Evolutionary conservation across 2,329 filamentous ascomycete genomes (phyloP).

Genomic region (Pseudogymnoascus destructans): DNA sequence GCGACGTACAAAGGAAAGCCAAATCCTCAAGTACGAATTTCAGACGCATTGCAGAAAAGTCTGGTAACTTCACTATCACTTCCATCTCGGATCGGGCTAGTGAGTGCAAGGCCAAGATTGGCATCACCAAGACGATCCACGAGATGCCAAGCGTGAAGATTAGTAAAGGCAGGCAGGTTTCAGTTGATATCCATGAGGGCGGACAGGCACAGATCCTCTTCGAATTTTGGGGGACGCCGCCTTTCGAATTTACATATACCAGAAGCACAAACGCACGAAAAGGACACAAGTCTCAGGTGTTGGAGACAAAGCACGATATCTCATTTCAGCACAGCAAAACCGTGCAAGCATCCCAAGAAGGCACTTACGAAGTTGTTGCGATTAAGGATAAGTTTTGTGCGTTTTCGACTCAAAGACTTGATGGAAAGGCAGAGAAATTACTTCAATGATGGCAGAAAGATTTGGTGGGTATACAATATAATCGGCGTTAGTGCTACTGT

Average conservation of each 20-base stretch:
- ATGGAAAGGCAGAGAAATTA: conserved; percentile 32
- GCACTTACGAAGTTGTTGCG: conserved; percentile 91
- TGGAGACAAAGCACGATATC: conserved; percentile 83
- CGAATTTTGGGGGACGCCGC: conserved; percentile 88
- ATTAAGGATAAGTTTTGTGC: conserved; percentile 91
- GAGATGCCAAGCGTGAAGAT: conserved; percentile 85
- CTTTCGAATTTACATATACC: conserved; percentile 96
- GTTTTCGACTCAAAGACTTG: conserved; percentile 59
- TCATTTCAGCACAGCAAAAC: conserved; percentile 71
- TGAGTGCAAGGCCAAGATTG: conserved; percentile 68
- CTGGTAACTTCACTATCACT: conserved; percentile 79
- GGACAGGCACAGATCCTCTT: conserved; percentile 88
- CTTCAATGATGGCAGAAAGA: conserved; percentile 11
- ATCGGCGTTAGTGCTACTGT: conserved; percentile 1
- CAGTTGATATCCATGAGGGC: conserved; percentile 92
- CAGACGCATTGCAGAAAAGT: conserved; percentile 81
- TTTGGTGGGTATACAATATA: conserved; percentile 1
- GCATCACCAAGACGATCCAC: conserved; percentile 74
- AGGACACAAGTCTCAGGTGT: conserved; percentile 62
- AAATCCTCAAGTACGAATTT: conserved; percentile 71
- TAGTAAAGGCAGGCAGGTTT: conserved; percentile 65
- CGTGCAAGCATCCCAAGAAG: conserved; percentile 79
- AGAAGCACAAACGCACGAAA: conserved; percentile 71
- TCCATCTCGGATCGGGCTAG: conserved; percentile 78
- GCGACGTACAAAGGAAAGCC: conserved; percentile 64